These are phyloP conservation scores for Kodamaea lidongshanica DNA, from an alignment of 805 yeast species.

Conservation along the genomic window DNA sequence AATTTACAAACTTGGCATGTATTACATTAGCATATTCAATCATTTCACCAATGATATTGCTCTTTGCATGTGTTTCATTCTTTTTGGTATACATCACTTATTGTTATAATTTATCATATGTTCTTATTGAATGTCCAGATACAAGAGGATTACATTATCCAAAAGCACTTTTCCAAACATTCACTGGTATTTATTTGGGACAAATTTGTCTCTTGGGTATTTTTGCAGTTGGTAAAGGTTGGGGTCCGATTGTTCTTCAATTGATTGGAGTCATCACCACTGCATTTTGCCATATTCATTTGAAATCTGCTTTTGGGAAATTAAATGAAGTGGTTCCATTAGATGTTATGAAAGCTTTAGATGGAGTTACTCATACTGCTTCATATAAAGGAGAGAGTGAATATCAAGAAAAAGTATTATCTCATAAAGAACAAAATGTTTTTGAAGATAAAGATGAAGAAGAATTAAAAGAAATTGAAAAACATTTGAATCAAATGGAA, in stretches of 20 bases:
- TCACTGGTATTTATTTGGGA: constrained; percentile 83
- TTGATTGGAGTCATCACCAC: constrained; percentile 61
- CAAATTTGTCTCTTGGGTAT: constrained; percentile 81
- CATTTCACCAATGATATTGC: constrained; percentile 75
- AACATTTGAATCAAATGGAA: constrained; percentile 15
- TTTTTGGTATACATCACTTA: constrained; percentile 68
- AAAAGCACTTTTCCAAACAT: constrained; percentile 80
- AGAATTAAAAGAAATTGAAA: constrained; percentile 14
- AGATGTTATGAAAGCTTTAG: constrained; percentile 71
- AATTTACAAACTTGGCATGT: constrained; percentile 63
- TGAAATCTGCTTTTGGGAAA: constrained; percentile 61
- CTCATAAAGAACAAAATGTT: constrained; percentile 11
- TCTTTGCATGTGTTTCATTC: constrained; percentile 70
- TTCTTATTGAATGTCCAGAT: constrained; percentile 61
- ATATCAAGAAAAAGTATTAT: constrained; percentile 27
- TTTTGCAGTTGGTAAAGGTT: constrained; percentile 83
- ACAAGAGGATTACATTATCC: constrained; percentile 81
- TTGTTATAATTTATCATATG: constrained; percentile 71
- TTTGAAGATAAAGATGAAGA: constrained; percentile 5
- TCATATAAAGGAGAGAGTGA: constrained; percentile 41
- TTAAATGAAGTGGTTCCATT: constrained; percentile 56
- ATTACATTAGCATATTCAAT: constrained; percentile 62
- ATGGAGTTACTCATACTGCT: constrained; percentile 60
- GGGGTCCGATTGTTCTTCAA: constrained; percentile 88
- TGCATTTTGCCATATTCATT: constrained; percentile 57